A percentile compares a stretch with the other conserved stretches of the same genome.
Evolutionary conservation across 1,284 basidiomycete species (phyloP).

Genomic region (Pascua guehoae): DNA sequence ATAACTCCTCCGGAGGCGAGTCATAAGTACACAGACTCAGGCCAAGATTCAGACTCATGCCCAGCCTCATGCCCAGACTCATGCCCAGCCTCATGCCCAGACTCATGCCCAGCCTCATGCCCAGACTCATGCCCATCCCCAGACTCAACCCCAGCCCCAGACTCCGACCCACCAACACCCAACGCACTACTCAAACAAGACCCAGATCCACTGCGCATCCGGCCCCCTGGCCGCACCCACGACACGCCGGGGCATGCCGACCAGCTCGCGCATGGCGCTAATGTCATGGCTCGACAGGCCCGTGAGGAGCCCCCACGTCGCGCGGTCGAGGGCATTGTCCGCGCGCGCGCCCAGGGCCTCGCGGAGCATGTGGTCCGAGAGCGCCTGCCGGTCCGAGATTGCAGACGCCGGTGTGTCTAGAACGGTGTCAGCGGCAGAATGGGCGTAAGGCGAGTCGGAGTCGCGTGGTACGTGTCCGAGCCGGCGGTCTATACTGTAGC

Average conservation of each 20-base stretch:
- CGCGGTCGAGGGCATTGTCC: constrained; percentile 25
- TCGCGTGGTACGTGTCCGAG: background rate
- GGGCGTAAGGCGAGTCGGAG: constrained; percentile 1
- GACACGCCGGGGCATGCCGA: constrained; percentile 43
- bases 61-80: too few relatives aligned
- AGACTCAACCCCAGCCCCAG: too few relatives aligned
- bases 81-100: too few relatives aligned
- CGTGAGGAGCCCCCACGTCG: constrained; percentile 42
- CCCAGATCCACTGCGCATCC: constrained; percentile 10
- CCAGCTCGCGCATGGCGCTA: constrained; percentile 50
- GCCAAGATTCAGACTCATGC: too few relatives aligned
- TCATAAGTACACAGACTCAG: too few relatives aligned
- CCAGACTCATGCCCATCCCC: too few relatives aligned
- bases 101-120: too few relatives aligned
- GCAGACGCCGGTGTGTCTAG: constrained; percentile 37
- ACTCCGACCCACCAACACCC: too few relatives aligned
- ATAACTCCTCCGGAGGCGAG: too few relatives aligned
- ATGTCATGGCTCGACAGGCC: constrained; percentile 48
- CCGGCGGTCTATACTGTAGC: too few relatives aligned
- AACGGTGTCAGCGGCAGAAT: constrained; percentile 23
- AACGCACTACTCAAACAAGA: constrained; percentile 15
- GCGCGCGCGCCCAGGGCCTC: constrained; percentile 28
- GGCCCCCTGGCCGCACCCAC: constrained; percentile 27
- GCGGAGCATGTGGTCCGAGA: constrained; percentile 13
- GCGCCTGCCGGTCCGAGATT: constrained; percentile 16